These are phyloP conservation scores for Mitragyna speciosa DNA, from an alignment of 257 asterid genomes.

Conservation along the genomic window DNA sequence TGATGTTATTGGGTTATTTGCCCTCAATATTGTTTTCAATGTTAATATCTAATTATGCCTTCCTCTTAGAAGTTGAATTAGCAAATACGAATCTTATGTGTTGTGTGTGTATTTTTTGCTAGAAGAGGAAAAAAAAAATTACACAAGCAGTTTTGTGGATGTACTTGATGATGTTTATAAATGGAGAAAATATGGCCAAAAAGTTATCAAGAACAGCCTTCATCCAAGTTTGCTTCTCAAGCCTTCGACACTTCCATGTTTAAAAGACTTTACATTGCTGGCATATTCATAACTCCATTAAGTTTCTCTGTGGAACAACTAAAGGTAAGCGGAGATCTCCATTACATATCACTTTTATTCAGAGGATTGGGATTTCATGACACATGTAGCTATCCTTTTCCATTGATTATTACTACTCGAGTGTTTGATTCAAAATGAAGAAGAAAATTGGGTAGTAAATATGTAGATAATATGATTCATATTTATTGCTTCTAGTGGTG, in stretches of 20 bases:
- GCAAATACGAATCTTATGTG: too few relatives aligned
- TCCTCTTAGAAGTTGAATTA: too few relatives aligned
- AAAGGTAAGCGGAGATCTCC: not conserved
- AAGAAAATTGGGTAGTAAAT: not conserved
- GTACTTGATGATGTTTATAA: slow-evolving; percentile 98
- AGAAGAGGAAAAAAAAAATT: too few relatives aligned
- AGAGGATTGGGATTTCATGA: not conserved
- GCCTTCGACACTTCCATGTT: not conserved
- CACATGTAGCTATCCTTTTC: too few relatives aligned
- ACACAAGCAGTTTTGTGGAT: slow-evolving; percentile 93
- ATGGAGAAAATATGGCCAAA: slow-evolving; percentile 98
- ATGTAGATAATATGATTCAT: slow-evolving; percentile 1
- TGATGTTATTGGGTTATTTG: too few relatives aligned
- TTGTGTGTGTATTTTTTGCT: too few relatives aligned
- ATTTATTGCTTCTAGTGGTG: slow-evolving; percentile 23
- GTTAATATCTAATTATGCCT: too few relatives aligned
- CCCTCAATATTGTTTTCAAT: too few relatives aligned
- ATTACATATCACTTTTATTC: not conserved
- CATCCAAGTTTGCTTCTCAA: slow-evolving; percentile 60
- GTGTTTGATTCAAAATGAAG: too few relatives aligned
- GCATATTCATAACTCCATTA: not conserved
- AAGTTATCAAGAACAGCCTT: slow-evolving; percentile 93
- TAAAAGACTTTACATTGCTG: not conserved
- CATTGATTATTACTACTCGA: too few relatives aligned
- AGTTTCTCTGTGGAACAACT: not conserved